Base-by-base conservation (phyloP, 306 rosid genomes). In the Sicyos baderoa region DNA sequence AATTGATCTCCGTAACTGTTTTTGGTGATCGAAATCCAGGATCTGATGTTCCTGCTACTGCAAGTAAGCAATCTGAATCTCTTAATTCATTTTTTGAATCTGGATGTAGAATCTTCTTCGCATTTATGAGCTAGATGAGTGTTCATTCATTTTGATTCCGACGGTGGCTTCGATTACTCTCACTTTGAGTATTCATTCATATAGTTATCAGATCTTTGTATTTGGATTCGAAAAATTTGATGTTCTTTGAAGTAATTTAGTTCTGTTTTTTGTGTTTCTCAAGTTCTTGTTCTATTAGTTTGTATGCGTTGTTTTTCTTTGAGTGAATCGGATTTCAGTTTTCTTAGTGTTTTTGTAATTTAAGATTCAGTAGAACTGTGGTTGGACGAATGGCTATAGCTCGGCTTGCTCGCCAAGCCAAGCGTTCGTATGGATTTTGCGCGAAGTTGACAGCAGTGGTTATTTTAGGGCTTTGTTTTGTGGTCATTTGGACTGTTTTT, bases 401-500 rank as follows among this genome's bases (percentile, higher is more conserved):
- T 76, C 84, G 91, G 68, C 72, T 83, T 17, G 83, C 72, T 83
- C 88, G 99, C 75, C 89, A 82, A 78, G 83, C 83, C 16, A 93
- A 93, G 73, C 94, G 94, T 45, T 95, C 96, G 13, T 67, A 77
- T 77, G 88, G 97, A 23, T 73, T 93, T 25, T 88, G 90, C 68
- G 78, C 83, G 17, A 93, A 90, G 86, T 84, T 86, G 94, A 59
- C 91, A 2, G 96, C 85, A 44, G 95, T 86, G 51, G 87, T 84
- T 16, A 42, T 90, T 0, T 67, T 90, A 79, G 99, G 97, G 54
- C 85, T 90, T 29, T 88, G 97, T 76, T 93, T 89, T 54, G 80
- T 90, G 70, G 73, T 93, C 63, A 86, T 88, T 9, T 93, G 99
- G 99, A 79, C 86, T 9, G 75, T 88, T 74, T 90, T 90, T 72